A percentile compares a stretch with the other conserved stretches of the same genome.
Evolutionary conservation across 768 basidiomycete genomes (phyloP).

Genomic region (Auriscalpium orientale): DNA sequence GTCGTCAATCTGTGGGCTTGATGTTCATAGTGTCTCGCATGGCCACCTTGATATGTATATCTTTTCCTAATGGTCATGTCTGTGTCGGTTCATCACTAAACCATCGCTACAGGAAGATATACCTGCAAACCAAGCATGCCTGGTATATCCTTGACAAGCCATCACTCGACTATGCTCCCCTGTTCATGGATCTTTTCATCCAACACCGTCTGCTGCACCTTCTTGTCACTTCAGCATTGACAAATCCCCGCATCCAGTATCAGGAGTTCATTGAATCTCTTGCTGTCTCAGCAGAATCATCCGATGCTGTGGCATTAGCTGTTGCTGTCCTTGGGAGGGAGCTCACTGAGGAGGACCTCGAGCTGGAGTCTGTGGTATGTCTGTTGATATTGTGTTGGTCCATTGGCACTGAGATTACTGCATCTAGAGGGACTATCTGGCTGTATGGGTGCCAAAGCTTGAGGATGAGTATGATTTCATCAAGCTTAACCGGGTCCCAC

Average conservation of each 20-base stretch:
- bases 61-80: not conserved
- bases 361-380: slow-evolving; percentile 38
- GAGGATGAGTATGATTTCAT: slow-evolving; percentile 14
- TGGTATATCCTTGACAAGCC: slow-evolving; percentile 66
- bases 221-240: slow-evolving; percentile 26
- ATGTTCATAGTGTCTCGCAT: slow-evolving; percentile 33
- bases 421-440: no score
- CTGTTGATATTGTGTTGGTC: no score
- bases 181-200: slow-evolving; percentile 41
- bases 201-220: slow-evolving; percentile 44
- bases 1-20: slow-evolving; percentile 38
- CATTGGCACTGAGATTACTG: no score
- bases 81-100: not conserved
- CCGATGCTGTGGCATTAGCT: slow-evolving; percentile 26
- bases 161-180: slow-evolving; percentile 34
- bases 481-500: slow-evolving; percentile 31
- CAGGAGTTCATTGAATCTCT: slow-evolving; percentile 32
- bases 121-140: slow-evolving; percentile 50
- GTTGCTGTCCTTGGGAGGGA: slow-evolving; percentile 35
- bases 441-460: no score
- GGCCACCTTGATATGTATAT: slow-evolving; percentile 39
- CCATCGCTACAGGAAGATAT: slow-evolving; percentile 42
- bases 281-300: slow-evolving; percentile 20
- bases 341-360: slow-evolving; percentile 35
- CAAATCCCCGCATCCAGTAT: not conserved